These are phyloP conservation scores for Penicillium parvum DNA, from an alignment of 495 filamentous ascomycete genomes.

Conservation along the genomic window DNA sequence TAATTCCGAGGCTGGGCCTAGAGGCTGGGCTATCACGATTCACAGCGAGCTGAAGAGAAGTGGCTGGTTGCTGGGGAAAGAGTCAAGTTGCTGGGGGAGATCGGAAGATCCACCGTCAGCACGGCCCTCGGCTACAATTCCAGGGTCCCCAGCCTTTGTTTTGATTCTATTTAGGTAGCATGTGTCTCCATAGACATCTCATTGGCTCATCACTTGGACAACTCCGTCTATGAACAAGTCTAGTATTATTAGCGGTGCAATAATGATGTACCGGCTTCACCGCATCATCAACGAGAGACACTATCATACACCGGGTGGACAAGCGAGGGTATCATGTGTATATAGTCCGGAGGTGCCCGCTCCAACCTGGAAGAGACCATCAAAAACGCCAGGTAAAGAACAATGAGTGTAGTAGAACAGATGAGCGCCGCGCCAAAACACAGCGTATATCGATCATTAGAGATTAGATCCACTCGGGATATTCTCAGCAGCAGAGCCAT, in stretches of 20 bases:
- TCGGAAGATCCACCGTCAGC: too few relatives aligned
- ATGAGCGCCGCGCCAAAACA: background rate
- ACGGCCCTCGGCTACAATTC: background rate
- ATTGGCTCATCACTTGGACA: too few relatives aligned
- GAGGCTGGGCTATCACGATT: background rate
- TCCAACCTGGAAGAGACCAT: background rate
- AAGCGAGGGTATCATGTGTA: slow-evolving; percentile 23
- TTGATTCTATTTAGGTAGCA: too few relatives aligned
- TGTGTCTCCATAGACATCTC: too few relatives aligned
- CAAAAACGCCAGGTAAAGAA: background rate
- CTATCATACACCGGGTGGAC: slow-evolving; percentile 12
- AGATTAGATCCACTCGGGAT: slow-evolving; percentile 25
- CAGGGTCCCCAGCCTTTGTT: too few relatives aligned
- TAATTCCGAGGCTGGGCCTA: slow-evolving; percentile 14
- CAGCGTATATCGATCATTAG: slow-evolving; percentile 23
- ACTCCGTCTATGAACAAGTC: slow-evolving; percentile 9
- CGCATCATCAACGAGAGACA: slow-evolving; percentile 5
- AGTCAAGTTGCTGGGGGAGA: background rate
- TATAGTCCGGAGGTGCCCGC: slow-evolving; percentile 3
- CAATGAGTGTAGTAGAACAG: slow-evolving; percentile 4
- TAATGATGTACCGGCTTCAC: background rate
- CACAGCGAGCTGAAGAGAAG: slow-evolving; percentile 8
- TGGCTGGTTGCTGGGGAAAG: slow-evolving; percentile 5
- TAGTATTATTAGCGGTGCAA: too few relatives aligned
- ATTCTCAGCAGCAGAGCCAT: too few relatives aligned